These are phyloP conservation scores for Neurospora sp. DNA, from an alignment of 495 filamentous ascomycete genomes.

Conservation along the genomic window DNA sequence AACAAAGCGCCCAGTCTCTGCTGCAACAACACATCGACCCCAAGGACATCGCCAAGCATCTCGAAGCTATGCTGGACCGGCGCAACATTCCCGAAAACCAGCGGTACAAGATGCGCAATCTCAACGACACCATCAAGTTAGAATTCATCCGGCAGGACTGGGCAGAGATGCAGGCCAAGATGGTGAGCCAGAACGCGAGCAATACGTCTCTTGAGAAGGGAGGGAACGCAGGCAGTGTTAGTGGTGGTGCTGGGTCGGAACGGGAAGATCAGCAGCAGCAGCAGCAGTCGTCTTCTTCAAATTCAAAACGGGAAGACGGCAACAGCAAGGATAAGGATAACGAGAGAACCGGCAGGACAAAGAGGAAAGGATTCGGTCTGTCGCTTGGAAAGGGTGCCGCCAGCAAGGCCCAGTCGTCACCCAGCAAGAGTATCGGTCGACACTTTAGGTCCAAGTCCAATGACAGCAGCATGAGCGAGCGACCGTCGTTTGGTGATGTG, in stretches of 20 bases:
- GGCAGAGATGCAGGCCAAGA: conserved; percentile 46
- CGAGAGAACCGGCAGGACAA: conserved; percentile 31
- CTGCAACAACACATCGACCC: conserved; percentile 22
- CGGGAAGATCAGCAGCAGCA: background rate
- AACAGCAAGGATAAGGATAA: conserved; percentile 23
- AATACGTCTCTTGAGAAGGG: conserved; percentile 13
- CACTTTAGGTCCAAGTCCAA: conserved; percentile 43
- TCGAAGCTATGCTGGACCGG: conserved; percentile 65
- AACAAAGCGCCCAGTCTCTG: background rate
- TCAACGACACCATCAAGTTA: conserved; percentile 83
- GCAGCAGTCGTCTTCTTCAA: background rate
- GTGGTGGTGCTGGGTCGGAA: background rate
- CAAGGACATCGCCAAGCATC: conserved; percentile 43
- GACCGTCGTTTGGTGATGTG: conserved; percentile 28
- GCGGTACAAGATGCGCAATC: conserved; percentile 81
- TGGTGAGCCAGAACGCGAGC: conserved; percentile 27
- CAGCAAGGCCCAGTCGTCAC: conserved; percentile 29
- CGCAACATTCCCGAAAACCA: conserved; percentile 90
- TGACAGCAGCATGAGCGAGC: conserved; percentile 38
- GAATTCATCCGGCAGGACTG: conserved; percentile 89
- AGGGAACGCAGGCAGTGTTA: background rate
- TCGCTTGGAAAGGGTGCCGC: conserved; percentile 50
- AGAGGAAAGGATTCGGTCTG: conserved; percentile 65
- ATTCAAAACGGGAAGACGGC: background rate
- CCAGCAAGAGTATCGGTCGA: conserved; percentile 41